Percentiles rank a stretch among this genome's conserved stretches.
Conservation (phyloP, 2,329 filamentous ascomycete species). For the Trematosphaeria pertusa region DNA sequence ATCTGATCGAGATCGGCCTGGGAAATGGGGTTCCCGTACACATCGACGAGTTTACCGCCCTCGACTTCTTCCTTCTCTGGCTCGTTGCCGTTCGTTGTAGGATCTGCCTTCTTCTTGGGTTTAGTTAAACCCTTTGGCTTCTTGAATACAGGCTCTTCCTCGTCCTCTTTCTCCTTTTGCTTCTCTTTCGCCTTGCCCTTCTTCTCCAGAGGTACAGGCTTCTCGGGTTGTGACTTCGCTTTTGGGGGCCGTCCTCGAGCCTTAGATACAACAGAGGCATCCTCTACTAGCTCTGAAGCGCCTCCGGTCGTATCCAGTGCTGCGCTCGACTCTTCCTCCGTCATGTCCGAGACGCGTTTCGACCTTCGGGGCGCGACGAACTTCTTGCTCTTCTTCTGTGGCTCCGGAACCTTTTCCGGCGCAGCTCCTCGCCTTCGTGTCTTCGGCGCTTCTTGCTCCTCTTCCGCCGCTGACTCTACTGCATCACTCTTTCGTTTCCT, state of each 20-base stretch:
- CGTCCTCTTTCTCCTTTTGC: conserved; percentile 2
- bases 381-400: conserved; percentile 32
- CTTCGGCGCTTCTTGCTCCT: conserved; percentile 21
- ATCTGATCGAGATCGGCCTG: conserved; percentile 43
- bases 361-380: conserved; percentile 28
- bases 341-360: conserved; percentile 36
- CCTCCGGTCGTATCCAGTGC: conserved; percentile 30
- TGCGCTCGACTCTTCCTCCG: conserved; percentile 34
- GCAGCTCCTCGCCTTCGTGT: conserved; percentile 26
- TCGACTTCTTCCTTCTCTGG: conserved; percentile 22
- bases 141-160: conserved; percentile 30
- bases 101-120: conserved; percentile 31
- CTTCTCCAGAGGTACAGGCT: conserved; percentile 16
- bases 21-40: conserved; percentile 39
- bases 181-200: conserved; percentile 18
- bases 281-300: conserved; percentile 34
- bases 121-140: conserved; percentile 33
- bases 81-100: conserved; percentile 14
- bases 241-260: conserved; percentile 36
- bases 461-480: conserved; percentile 23
- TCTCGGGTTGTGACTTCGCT: conserved; percentile 19
- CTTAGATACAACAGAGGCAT: conserved; percentile 25
- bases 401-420: conserved; percentile 15
- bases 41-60: conserved; percentile 40
- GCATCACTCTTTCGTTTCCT: conserved; percentile 40